Evolutionary conservation across 1,284 basidiomycete species (phyloP).

Genomic region (Albatrellus sp.): DNA sequence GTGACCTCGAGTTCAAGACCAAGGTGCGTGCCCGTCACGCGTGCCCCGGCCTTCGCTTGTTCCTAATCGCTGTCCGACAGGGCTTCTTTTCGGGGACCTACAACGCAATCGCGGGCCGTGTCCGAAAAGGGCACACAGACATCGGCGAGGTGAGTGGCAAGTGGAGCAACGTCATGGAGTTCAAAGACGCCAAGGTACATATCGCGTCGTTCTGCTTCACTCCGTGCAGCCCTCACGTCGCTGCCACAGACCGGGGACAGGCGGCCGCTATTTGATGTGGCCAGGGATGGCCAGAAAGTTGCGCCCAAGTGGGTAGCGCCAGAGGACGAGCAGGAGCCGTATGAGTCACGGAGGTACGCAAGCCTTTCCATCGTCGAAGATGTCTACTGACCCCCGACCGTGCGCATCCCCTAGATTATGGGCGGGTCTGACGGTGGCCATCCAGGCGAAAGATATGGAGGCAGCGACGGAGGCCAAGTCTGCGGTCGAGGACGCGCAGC

Average conservation of each 20-base stretch:
- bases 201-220: not conserved
- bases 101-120: conserved; percentile 79
- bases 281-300: conserved; percentile 57
- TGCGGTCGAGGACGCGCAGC: conserved; percentile 85
- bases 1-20: conserved; percentile 95
- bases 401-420: conserved; percentile 48
- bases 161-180: conserved; percentile 91
- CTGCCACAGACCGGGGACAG: conserved; percentile 46
- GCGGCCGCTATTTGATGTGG: conserved; percentile 77
- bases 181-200: conserved; percentile 56
- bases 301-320: conserved; percentile 78
- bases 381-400: conserved; percentile 1
- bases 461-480: conserved; percentile 87
- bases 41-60: not conserved
- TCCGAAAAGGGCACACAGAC: conserved; percentile 56
- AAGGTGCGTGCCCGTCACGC: conserved; percentile 42
- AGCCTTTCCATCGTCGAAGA: not conserved
- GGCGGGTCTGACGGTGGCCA: conserved; percentile 79
- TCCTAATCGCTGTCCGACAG: conserved; percentile 23
- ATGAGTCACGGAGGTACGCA: conserved; percentile 75
- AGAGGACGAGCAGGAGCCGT: conserved; percentile 80
- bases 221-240: conserved; percentile 3
- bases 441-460: conserved; percentile 84
- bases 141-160: conserved; percentile 83
- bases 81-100: conserved; percentile 97